phyloP scores from a whole-genome alignment of 139 green algal species.

The Penium margaritaceum region DNA sequence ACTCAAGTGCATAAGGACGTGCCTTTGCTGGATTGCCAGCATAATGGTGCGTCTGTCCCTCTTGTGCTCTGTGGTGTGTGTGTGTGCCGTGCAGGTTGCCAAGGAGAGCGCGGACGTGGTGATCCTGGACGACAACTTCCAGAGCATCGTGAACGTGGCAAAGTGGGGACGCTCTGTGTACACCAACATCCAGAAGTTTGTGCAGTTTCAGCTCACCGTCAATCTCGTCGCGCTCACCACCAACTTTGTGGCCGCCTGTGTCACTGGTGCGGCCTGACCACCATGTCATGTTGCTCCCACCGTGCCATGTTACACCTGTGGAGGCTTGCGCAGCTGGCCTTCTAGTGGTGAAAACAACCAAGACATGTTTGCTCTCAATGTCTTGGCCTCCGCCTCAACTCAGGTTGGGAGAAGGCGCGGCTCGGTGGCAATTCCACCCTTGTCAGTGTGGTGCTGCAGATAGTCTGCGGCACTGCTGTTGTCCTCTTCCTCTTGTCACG shows the following conservation, averaged over 20 bases:
- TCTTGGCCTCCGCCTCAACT: too few relatives aligned
- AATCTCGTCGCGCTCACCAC: conserved; percentile 90
- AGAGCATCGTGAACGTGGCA: conserved; percentile 80
- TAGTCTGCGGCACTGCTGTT: too few relatives aligned
- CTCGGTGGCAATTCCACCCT: too few relatives aligned
- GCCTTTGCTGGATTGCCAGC: too few relatives aligned
- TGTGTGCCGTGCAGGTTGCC: conserved; percentile 69
- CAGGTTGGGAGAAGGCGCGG: too few relatives aligned
- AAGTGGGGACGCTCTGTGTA: conserved; percentile 91
- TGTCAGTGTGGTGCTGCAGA: too few relatives aligned
- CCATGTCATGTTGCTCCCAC: too few relatives aligned
- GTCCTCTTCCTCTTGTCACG: too few relatives aligned
- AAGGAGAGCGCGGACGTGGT: conserved; percentile 98
- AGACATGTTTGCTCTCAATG: not conserved
- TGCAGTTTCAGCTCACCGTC: conserved; percentile 91
- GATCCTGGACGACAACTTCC: conserved; percentile 99
- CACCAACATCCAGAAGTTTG: conserved; percentile 95
- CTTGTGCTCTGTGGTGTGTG: too few relatives aligned
- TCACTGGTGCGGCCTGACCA: conserved; percentile 52
- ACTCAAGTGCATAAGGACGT: too few relatives aligned
- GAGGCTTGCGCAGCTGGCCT: conserved; percentile 28
- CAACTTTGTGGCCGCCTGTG: conserved; percentile 81
- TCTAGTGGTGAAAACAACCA: not conserved
- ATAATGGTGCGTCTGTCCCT: too few relatives aligned
- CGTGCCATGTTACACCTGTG: too few relatives aligned